phyloP scores from a whole-genome alignment of 179 eudicot genomes.

The Pouteria campechiana region DNA sequence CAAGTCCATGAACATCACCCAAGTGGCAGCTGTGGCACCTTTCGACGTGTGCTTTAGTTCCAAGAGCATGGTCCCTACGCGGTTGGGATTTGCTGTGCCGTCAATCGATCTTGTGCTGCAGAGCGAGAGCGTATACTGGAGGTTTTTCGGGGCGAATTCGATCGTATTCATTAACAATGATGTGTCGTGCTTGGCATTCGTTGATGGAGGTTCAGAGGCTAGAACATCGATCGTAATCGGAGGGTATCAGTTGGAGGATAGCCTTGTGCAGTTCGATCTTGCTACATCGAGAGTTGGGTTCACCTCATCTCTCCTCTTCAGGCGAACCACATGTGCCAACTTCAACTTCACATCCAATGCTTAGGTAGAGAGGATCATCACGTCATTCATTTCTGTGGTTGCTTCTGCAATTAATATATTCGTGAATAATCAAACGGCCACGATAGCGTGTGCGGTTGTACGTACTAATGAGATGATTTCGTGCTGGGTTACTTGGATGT shows the following conservation, averaged over 20 bases:
- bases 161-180: slow-evolving; percentile 26
- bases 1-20: slow-evolving; percentile 4
- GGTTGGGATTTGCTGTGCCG: slow-evolving; percentile 34
- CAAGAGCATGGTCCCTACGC: slow-evolving; percentile 11
- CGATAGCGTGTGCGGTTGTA: too few species aligned
- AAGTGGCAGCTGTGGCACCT: slow-evolving; percentile 19
- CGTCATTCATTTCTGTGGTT: too few species aligned
- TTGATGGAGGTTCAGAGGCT: slow-evolving; percentile 27
- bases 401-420: too few species aligned
- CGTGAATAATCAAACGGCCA: too few species aligned
- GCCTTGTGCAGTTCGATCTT: slow-evolving; percentile 47
- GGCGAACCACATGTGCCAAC: slow-evolving; percentile 26
- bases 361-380: too few species aligned
- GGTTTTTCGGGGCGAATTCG: slow-evolving; percentile 36
- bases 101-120: slow-evolving; percentile 30
- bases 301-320: slow-evolving; percentile 30
- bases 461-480: too few species aligned
- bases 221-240: slow-evolving; percentile 45
- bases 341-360: slow-evolving; percentile 20
- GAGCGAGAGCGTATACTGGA: slow-evolving; percentile 25
- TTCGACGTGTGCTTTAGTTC: slow-evolving; percentile 31
- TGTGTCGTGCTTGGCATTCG: slow-evolving; percentile 42
- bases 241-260: slow-evolving; percentile 54
- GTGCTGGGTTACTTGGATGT: too few species aligned
- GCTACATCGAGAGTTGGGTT: slow-evolving; percentile 31